Base-by-base conservation (phyloP, 139 green algal species). In the Tetradesmus lagerheimii region DNA sequence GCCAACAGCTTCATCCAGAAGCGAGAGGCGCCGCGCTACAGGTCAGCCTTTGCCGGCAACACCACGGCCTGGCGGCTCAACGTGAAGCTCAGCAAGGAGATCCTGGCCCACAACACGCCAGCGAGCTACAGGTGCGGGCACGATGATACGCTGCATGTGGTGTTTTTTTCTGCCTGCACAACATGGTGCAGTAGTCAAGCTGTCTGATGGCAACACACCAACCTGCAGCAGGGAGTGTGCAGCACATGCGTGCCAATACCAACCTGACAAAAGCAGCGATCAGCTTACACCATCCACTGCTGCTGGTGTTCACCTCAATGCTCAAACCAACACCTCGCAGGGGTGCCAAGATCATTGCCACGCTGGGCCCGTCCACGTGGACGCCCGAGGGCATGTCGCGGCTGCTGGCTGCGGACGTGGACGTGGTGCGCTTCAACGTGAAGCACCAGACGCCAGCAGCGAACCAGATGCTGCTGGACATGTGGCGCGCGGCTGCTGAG, bases 401-500 rank as follows among this genome's bases (percentile, higher is more conserved):
- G 81, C 90, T 98, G 74, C 41, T 97, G n/a, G 91, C 91, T 37
- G 87, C 92, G 4, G 95, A 95, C 25, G 90, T 93, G 14, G 83
- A 87, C 77, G 83, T 96, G 37, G 92, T 92, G 27, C 91, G 94
- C 11, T 93, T 96, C 47, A 96, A 96, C 89, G 95, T 96, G 87
- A 93, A 87, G 47, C 94, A 96, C 80, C 78, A 91, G 16, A 87
- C 78, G 1, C 87, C 74, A 5, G 87, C 18, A 14, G 87, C 87
- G 78, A 91, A 91, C 78, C 87, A 81, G 50, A 1, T 57, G 35
- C 87, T 91, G 57, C 79, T 91, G 31, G 38, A 78, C 62, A 91
- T 87, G 77, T 91, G 87, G 87, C 38, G 78, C 6, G 79, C 78
- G 0, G 78, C 81, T 43, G 53, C 50, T 23, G 20, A 37, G 20